Evolutionary conservation across 2,329 filamentous ascomycete genomes (phyloP).

Genomic region (Scytalidium sp.): DNA sequence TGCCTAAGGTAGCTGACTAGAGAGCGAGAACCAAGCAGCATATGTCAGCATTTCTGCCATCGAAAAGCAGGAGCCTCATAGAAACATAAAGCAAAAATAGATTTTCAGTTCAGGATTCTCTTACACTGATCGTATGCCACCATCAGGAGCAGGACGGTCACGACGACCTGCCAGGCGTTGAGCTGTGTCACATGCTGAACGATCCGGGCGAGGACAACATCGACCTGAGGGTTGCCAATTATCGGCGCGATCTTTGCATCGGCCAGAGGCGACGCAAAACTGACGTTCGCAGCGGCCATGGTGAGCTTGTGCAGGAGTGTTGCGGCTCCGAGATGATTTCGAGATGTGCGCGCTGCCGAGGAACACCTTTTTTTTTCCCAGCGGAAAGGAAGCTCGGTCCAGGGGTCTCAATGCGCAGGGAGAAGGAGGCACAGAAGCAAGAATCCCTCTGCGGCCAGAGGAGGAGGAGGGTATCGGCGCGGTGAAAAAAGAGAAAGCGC

Average conservation of each 20-base stretch:
- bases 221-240: constrained; percentile 19
- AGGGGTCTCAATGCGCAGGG: too few relatives aligned
- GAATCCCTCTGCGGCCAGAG: too few relatives aligned
- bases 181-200: constrained; percentile 2
- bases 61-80: too few relatives aligned
- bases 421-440: too few relatives aligned
- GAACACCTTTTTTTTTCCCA: too few relatives aligned
- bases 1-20: constrained; percentile 71
- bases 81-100: too few relatives aligned
- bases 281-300: constrained; percentile 16
- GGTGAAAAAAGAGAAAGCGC: too few relatives aligned
- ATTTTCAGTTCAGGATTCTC: constrained; percentile 33
- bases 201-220: constrained; percentile 18
- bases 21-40: constrained; percentile 8
- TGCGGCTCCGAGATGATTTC: not conserved
- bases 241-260: constrained; percentile 24
- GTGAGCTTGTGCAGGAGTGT: not conserved
- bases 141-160: constrained; percentile 68
- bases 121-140: constrained; percentile 89
- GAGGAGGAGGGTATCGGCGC: too few relatives aligned
- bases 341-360: not conserved
- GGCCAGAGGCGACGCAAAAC: constrained; percentile 28
- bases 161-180: constrained; percentile 61
- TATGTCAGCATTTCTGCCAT: too few relatives aligned
- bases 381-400: too few relatives aligned